phyloP scores from a whole-genome alignment of 345 rosid genomes.

The Linum usitatissimum region DNA sequence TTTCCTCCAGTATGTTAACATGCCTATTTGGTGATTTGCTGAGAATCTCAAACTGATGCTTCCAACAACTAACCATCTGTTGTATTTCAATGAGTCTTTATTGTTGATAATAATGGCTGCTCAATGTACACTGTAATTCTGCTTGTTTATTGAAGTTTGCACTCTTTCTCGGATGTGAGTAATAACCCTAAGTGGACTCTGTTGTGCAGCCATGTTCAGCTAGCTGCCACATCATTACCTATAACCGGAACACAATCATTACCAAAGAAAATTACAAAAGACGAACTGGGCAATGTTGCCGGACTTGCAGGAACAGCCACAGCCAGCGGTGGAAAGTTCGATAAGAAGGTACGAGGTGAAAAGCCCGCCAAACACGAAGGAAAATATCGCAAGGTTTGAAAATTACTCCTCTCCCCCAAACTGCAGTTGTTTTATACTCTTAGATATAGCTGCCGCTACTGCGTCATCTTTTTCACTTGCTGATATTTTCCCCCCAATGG shows the following conservation, averaged over 20 bases:
- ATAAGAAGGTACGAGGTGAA: constrained; percentile 75
- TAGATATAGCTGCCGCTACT: background rate
- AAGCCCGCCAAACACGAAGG: constrained; percentile 68
- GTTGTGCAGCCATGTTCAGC: constrained; percentile 67
- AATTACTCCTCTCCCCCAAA: background rate
- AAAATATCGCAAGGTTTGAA: constrained; percentile 72
- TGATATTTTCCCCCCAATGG: background rate
- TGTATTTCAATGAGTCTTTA: background rate
- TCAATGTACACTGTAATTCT: too few species aligned
- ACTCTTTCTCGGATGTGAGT: too few species aligned
- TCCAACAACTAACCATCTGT: background rate
- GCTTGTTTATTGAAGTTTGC: background rate
- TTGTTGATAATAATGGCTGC: background rate
- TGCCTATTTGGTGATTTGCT: too few species aligned
- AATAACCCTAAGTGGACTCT: background rate
- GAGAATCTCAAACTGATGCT: too few species aligned
- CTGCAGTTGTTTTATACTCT: background rate
- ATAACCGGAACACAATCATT: constrained; percentile 67
- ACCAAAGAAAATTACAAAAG: constrained; percentile 54
- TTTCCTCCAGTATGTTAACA: too few species aligned
- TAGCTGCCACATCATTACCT: constrained; percentile 79
- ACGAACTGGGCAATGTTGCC: constrained; percentile 68
- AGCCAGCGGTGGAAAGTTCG: constrained; percentile 95
- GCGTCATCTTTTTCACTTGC: background rate
- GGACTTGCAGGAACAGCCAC: constrained; percentile 84